Base-by-base conservation (phyloP, 176 grass and related monocot species). In the Carex pumila region DNA sequence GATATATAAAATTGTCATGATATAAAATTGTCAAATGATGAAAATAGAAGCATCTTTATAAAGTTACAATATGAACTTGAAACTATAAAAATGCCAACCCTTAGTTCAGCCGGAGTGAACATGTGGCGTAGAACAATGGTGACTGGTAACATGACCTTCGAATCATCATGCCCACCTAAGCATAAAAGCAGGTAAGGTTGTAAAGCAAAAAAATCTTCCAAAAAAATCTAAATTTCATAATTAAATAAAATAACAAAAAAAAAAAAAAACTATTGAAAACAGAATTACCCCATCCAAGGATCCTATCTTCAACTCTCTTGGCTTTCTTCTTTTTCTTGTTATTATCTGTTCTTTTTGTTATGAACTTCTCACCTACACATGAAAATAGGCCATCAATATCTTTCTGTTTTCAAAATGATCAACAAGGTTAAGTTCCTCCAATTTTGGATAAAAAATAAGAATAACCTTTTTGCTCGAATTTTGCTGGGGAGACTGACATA, bases 81-180 rank as follows among this genome's bases (percentile, higher is more conserved):
- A 83, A 76, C 25, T 58, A 37, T 77, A 72, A 86, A 80, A 79
- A 54, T 84, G 79, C 87, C 88, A 88, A 99, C 96, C 87, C 93
- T 93, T 72, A 99, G 80, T 73, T 98, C 96, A 85, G 91, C 85
- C 79, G 93, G 93, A 67, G 83, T 84, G 75, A 98, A 99, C 93
- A 99, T 95, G 74, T 95, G 86, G 53, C 86, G 67, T 65, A 99
- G 88, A 90, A 99, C 82, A 57, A 99, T 86, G 10, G 88, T 91
- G 39, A 86, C 81, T 71, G 93, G 91, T 90, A 98, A 88, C 34
- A 15, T 87, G 80, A 95, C 13, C 89, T 93, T 98, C 82, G 84
- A 86, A 92, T 98, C 93, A 87, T 99, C 93, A 87, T 92, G 96
- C 29, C 93, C 96, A 89, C 96, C 96, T 95, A 91, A 68, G 79